Conservation (phyloP, 305 asterid genomes). For the Fraxinus latifolia region DNA sequence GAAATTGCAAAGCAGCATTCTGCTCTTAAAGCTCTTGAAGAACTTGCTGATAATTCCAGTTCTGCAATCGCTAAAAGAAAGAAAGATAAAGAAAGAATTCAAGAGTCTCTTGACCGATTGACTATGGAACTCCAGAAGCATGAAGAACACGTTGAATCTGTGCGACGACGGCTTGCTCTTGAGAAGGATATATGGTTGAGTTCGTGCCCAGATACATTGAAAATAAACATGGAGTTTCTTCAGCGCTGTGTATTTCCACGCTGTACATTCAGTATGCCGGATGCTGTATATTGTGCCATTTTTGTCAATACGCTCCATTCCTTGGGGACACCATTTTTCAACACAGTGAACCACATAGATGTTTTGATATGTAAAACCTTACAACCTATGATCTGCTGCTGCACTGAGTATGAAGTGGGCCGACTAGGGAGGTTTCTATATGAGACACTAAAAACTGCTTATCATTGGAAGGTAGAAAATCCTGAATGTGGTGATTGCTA, state of each 20-base stretch:
- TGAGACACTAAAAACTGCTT: conserved; percentile 94
- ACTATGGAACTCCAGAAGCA: conserved; percentile 80
- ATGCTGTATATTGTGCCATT: conserved; percentile 94
- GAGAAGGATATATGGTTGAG: conserved; percentile 99
- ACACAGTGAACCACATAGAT: conserved; percentile 97
- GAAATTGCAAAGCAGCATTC: conserved; percentile 87
- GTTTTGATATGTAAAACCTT: conserved; percentile 95
- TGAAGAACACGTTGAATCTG: conserved; percentile 96
- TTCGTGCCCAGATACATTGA: conserved; percentile 98
- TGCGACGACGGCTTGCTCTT: conserved; percentile 76
- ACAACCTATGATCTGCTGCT: conserved; percentile 99
- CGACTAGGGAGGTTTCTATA: conserved; percentile 91
- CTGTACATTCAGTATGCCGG: conserved; percentile 98
- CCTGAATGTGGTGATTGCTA: conserved; percentile 12
- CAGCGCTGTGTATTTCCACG: conserved; percentile 99
- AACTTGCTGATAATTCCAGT: conserved; percentile 91
- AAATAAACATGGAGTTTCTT: conserved; percentile 97
- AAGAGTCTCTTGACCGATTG: conserved; percentile 92
- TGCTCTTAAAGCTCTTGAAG: conserved; percentile 95
- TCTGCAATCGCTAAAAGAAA: conserved; percentile 97
- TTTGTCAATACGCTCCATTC: conserved; percentile 96
- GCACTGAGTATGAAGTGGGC: conserved; percentile 99
- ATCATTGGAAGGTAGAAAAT: conserved; percentile 84
- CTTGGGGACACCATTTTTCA: conserved; percentile 96
- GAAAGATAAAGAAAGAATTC: conserved; percentile 98